Evolutionary conservation across 306 rosid genomes (phyloP).

Genomic region (Glycine latifolia): DNA sequence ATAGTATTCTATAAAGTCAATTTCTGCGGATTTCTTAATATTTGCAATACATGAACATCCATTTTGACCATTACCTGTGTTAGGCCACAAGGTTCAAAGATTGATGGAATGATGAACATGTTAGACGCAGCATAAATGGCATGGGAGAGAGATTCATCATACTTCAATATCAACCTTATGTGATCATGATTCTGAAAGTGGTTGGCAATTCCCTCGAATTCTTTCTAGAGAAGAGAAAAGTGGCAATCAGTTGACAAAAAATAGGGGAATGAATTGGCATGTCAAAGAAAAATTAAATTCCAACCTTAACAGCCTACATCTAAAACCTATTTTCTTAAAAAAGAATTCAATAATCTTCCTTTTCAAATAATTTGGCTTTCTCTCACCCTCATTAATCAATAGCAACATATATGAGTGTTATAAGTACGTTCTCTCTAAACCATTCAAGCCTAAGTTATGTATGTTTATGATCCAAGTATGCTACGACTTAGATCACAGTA

Average conservation of each 20-base stretch:
- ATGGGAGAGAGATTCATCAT: constrained; percentile 93
- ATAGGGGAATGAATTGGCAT: constrained; percentile 32
- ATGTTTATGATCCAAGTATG: background rate
- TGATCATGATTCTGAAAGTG: constrained; percentile 81
- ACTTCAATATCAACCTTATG: constrained; percentile 78
- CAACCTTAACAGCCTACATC: constrained; percentile 30
- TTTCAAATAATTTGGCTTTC: constrained; percentile 20
- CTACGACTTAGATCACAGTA: background rate
- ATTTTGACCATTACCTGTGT: constrained; percentile 75
- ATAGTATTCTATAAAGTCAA: background rate
- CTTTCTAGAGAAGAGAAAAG: constrained; percentile 65
- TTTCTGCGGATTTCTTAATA: background rate
- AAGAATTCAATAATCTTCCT: constrained; percentile 27
- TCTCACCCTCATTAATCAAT: constrained; percentile 16
- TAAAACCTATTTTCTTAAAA: background rate
- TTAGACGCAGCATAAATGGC: constrained; percentile 88
- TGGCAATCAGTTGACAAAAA: constrained; percentile 40
- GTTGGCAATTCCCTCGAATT: constrained; percentile 88
- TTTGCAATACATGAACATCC: constrained; percentile 7
- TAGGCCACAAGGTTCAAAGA: constrained; percentile 98
- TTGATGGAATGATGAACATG: constrained; percentile 93
- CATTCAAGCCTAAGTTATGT: background rate
- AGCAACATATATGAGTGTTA: background rate
- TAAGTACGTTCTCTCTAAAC: constrained; percentile 7
- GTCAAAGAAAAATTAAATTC: constrained; percentile 21